Conservation (phyloP, 495 filamentous ascomycete species). For the Cudoniella acicularis region DNA sequence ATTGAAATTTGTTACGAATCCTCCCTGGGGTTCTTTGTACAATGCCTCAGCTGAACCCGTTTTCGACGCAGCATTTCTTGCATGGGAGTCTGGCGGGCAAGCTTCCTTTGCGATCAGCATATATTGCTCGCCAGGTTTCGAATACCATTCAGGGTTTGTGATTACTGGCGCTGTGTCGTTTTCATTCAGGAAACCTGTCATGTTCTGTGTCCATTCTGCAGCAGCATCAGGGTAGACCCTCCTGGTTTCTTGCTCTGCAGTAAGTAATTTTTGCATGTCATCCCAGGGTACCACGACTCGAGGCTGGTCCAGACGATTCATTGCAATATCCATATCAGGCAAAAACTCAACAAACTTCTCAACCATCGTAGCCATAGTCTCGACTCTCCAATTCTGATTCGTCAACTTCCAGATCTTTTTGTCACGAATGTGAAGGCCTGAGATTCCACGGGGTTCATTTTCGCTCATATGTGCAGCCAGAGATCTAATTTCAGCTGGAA, state of each 20-base stretch:
- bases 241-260: slow-evolving; percentile 13
- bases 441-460: slow-evolving; percentile 19
- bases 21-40: slow-evolving; percentile 27
- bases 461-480: slow-evolving; percentile 29
- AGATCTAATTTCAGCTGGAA: slow-evolving; percentile 51
- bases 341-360: slow-evolving; percentile 59
- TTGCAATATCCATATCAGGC: slow-evolving; percentile 69
- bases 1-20: background rate
- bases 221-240: slow-evolving; percentile 11
- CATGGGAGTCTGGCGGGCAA: slow-evolving; percentile 55
- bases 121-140: slow-evolving; percentile 20
- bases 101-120: slow-evolving; percentile 44
- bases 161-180: slow-evolving; percentile 36
- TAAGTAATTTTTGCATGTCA: slow-evolving; percentile 43
- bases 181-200: slow-evolving; percentile 15
- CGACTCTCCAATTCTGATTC: slow-evolving; percentile 52
- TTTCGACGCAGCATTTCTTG: slow-evolving; percentile 39
- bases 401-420: slow-evolving; percentile 37
- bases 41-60: slow-evolving; percentile 30
- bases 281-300: slow-evolving; percentile 65
- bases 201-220: slow-evolving; percentile 20
- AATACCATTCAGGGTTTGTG: slow-evolving; percentile 38
- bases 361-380: slow-evolving; percentile 37
- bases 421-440: slow-evolving; percentile 23
- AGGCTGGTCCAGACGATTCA: slow-evolving; percentile 68